Evolutionary conservation across 345 rosid genomes (phyloP).

Genomic region (Punica granatum): DNA sequence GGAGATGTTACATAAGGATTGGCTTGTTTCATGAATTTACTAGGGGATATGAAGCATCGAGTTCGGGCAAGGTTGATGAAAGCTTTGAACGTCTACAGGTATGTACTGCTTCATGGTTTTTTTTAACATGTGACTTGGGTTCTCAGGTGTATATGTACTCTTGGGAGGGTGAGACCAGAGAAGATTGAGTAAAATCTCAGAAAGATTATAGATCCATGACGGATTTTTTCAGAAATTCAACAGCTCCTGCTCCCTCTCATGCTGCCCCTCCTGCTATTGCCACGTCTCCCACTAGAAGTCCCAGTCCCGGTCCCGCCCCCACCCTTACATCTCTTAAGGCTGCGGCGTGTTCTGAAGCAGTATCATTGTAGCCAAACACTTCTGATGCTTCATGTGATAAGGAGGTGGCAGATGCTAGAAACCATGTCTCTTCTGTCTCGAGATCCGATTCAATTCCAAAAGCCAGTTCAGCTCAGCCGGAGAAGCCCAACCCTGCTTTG

Average conservation of each 20-base stretch:
- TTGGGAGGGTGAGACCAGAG: not conserved
- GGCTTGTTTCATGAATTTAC: constrained; percentile 15
- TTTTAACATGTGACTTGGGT: not conserved
- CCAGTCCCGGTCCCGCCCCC: not conserved
- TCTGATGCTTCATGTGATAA: constrained; percentile 32
- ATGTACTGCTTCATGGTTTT: constrained; percentile 11
- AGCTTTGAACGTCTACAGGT: constrained; percentile 81
- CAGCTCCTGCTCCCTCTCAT: not conserved
- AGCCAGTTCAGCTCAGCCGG: constrained; percentile 34
- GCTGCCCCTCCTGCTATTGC: no score
- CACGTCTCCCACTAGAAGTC: no score
- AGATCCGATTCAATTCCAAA: constrained; percentile 17
- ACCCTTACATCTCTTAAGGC: constrained; percentile 26
- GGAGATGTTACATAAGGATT: not conserved
- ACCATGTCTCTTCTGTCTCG: not conserved
- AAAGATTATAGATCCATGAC: not conserved
- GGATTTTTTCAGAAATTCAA: not conserved
- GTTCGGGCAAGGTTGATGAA: constrained; percentile 64
- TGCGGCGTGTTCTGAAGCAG: constrained; percentile 36
- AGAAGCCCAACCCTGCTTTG: constrained; percentile 28
- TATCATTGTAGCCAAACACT: constrained; percentile 26
- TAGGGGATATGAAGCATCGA: constrained; percentile 90
- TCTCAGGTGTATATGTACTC: not conserved
- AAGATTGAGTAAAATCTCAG: not conserved
- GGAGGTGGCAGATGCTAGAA: constrained; percentile 35